Evolutionary conservation across 257 asterid genomes (phyloP).

Genomic region (Fraxinus americana): DNA sequence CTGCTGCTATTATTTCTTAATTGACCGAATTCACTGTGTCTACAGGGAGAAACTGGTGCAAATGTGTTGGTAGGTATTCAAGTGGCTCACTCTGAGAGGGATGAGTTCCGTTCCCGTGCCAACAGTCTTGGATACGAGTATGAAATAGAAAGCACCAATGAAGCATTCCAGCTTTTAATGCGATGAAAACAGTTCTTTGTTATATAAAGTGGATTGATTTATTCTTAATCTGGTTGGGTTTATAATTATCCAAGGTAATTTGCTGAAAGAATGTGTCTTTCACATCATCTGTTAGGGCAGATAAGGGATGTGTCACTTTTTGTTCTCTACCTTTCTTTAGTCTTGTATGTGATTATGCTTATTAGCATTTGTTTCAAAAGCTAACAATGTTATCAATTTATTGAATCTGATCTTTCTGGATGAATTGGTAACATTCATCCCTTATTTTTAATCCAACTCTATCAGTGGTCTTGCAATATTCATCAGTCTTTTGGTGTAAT

Average conservation of each 20-base stretch:
- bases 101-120: constrained; percentile 66
- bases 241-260: neutral
- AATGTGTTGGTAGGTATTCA: constrained; percentile 93
- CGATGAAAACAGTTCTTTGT: constrained; percentile 32
- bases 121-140: constrained; percentile 72
- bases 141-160: constrained; percentile 65
- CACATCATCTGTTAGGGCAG: neutral
- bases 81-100: constrained; percentile 62
- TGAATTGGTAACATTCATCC: too few species aligned
- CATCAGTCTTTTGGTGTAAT: too few species aligned
- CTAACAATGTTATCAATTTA: neutral
- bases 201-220: neutral
- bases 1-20: neutral
- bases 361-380: neutral
- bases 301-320: neutral
- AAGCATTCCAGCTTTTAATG: constrained; percentile 80
- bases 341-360: neutral
- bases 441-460: too few species aligned
- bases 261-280: neutral
- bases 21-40: neutral
- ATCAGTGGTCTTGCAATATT: too few species aligned
- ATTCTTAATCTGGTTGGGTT: neutral
- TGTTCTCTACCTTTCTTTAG: neutral
- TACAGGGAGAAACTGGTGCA: constrained; percentile 92
- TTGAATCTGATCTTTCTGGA: neutral